Conservation (phyloP, 768 basidiomycete genomes). For the Auricularia auricula-judae region DNA sequence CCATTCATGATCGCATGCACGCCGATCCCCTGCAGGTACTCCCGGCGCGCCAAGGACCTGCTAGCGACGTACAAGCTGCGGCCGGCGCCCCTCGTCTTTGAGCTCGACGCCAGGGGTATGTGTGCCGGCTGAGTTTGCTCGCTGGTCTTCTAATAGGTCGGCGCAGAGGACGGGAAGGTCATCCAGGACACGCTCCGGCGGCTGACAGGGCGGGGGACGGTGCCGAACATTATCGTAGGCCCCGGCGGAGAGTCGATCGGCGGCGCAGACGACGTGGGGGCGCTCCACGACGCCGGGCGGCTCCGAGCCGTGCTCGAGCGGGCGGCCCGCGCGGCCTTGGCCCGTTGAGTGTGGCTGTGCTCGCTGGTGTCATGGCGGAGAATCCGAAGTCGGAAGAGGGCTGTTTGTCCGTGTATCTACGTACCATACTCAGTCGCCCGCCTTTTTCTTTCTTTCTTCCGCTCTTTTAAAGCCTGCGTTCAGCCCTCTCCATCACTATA, state of each 20-base stretch:
- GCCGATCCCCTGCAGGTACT: slow-evolving; percentile 32
- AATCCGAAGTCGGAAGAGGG: too few species aligned
- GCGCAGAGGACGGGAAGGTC: slow-evolving; percentile 44
- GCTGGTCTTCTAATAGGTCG: background rate
- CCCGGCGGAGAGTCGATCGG: slow-evolving; percentile 34
- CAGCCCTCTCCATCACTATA: too few species aligned
- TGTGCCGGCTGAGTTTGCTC: slow-evolving; percentile 3
- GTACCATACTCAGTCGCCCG: too few species aligned
- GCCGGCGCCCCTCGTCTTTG: slow-evolving; percentile 58
- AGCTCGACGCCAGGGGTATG: slow-evolving; percentile 63
- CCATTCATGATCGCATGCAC: slow-evolving; percentile 2
- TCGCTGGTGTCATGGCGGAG: too few species aligned
- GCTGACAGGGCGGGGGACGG: slow-evolving; percentile 55
- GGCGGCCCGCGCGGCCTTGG: slow-evolving; percentile 26
- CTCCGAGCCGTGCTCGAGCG: slow-evolving; percentile 36
- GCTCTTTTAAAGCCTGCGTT: background rate
- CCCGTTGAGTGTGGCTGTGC: too few species aligned
- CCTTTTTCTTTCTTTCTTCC: too few species aligned
- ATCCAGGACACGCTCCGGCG: slow-evolving; percentile 59
- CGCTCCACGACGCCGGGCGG: slow-evolving; percentile 36
- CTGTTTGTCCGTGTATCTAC: too few species aligned
- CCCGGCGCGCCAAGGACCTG: slow-evolving; percentile 48
- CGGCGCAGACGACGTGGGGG: slow-evolving; percentile 12
- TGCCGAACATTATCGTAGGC: slow-evolving; percentile 63
- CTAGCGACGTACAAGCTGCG: slow-evolving; percentile 46